These are phyloP conservation scores for Podila epicladia DNA, from an alignment of 192 early-diverging fungal genomes.

Conservation along the genomic window DNA sequence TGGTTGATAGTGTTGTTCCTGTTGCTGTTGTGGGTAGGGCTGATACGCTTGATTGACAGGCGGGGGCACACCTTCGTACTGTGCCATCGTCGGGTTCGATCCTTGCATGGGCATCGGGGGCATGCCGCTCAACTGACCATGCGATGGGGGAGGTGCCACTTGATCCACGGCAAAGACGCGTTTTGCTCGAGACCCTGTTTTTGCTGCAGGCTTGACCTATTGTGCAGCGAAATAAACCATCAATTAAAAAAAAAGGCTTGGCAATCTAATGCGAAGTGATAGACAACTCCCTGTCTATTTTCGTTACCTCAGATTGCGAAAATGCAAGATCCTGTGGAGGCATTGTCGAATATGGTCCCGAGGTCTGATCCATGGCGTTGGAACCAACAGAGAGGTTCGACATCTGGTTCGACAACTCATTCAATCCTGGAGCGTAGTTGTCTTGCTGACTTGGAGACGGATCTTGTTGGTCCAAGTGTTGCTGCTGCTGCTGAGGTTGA, in stretches of 20 bases:
- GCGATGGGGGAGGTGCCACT: conserved; percentile 12
- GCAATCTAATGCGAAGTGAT: background rate
- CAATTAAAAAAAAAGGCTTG: background rate
- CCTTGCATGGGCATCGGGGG: conserved; percentile 23
- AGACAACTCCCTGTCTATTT: too few species aligned
- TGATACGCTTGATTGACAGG: conserved; percentile 6
- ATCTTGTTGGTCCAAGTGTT: conserved; percentile 13
- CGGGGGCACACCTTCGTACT: conserved; percentile 21
- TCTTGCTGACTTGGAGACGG: conserved; percentile 11
- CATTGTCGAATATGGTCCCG: conserved; percentile 12
- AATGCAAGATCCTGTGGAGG: conserved; percentile 24
- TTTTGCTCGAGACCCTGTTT: conserved; percentile 37
- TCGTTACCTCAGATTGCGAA: conserved; percentile 22
- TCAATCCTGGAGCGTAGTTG: conserved; percentile 23
- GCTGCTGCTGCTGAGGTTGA: conserved; percentile 1
- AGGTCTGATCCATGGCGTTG: conserved; percentile 13
- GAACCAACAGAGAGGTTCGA: conserved; percentile 31
- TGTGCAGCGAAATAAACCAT: background rate
- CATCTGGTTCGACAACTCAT: conserved; percentile 35
- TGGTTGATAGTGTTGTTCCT: conserved; percentile 13
- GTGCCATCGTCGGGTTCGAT: conserved; percentile 16
- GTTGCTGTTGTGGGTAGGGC: conserved; percentile 26
- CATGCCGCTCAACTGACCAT: conserved; percentile 20
- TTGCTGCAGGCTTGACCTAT: conserved; percentile 25
- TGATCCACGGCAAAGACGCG: conserved; percentile 40